Base-by-base conservation (phyloP, 345 rosid genomes). In the Pseudoturritis turrita region DNA sequence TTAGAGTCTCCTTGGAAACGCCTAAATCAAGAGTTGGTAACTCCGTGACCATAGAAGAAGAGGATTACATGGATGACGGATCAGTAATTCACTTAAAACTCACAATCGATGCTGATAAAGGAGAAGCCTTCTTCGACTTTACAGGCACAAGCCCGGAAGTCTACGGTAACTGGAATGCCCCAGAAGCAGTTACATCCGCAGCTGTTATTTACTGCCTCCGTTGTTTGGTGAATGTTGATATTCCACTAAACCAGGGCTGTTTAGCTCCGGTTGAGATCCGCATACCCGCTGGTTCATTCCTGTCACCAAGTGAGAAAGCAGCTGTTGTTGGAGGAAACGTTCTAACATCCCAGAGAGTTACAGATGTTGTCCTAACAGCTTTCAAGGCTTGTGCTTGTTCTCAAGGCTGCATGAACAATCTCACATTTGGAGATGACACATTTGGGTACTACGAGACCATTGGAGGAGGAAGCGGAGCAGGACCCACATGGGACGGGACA, bases 261-360 rank as follows among this genome's bases (percentile, higher is more conserved):
- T 73, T 95, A 80, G 93, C 89, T 49, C 97, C 99, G 3, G 97
- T 91, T 54, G 83, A 73, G 73, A 91, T 89, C 68, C 83, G 65
- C 58, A 82, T 95, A 58, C 97, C 98, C 4, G 54, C 71, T 39
- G 93, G 96, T 77, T 91, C 96, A 14, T 85, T 95, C 74, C 91
- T 95, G 18, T 95, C 97, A 59, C 99, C 99, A 6, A 87, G 93
- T 12, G 99, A 95, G 65, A 88, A 83, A 72, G 91, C 97, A 47
- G 99, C 99, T 33, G 97, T 95, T 3, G 99, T 95, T 37, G 99
- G 99, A 66, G 99, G 99, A 17, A 95, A 95, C 44, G 99, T 95
- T 64, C 83, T 95, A 50, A 91, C 99, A 4, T 89, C 96, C 28
- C 97, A 91, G 77, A 83, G 97, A 78, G 80, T 95, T 41, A 91